These are phyloP conservation scores for Ganoderma multipileum DNA, from an alignment of 1,284 basidiomycete genomes.

Conservation along the genomic window DNA sequence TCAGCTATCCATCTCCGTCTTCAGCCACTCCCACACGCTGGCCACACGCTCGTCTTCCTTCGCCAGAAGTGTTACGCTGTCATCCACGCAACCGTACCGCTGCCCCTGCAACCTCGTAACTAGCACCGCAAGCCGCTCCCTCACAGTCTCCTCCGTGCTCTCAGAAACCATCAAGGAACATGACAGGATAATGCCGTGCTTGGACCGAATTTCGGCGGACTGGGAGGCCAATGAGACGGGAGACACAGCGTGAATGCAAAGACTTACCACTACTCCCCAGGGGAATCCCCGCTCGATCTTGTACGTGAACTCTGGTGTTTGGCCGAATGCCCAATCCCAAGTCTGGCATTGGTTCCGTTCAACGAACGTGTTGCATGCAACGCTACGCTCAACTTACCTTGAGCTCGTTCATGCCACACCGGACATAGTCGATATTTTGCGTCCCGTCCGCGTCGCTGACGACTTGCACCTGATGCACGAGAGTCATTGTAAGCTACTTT, in stretches of 20 bases:
- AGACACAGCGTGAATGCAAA: not conserved
- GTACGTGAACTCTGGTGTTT: conserved; percentile 93
- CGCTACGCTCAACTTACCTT: conserved; percentile 49
- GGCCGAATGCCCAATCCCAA: conserved; percentile 95
- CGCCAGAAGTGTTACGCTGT: conserved; percentile 27
- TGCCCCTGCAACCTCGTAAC: conserved; percentile 46
- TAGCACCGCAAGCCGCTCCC: conserved; percentile 34
- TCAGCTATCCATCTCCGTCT: conserved; percentile 43
- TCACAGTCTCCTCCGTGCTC: conserved; percentile 22
- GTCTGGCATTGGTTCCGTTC: conserved; percentile 51
- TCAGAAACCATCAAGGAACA: conserved; percentile 48
- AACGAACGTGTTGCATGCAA: not conserved
- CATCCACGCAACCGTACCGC: conserved; percentile 56
- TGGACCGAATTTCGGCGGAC: conserved; percentile 59
- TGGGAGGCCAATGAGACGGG: conserved; percentile 33
- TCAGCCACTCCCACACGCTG: conserved; percentile 52
- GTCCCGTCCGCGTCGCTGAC: conserved; percentile 54
- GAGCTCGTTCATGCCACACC: conserved; percentile 75
- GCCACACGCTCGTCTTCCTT: conserved; percentile 28
- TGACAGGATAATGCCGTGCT: conserved; percentile 66
- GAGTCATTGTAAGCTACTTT: not conserved
- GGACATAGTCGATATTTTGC: conserved; percentile 62
- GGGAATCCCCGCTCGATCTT: conserved; percentile 54
- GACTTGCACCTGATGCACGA: conserved; percentile 38
- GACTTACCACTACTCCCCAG: conserved; percentile 68